These are phyloP conservation scores for Lolium rigidum DNA, from an alignment of 176 grass and related monocot species.

Conservation along the genomic window DNA sequence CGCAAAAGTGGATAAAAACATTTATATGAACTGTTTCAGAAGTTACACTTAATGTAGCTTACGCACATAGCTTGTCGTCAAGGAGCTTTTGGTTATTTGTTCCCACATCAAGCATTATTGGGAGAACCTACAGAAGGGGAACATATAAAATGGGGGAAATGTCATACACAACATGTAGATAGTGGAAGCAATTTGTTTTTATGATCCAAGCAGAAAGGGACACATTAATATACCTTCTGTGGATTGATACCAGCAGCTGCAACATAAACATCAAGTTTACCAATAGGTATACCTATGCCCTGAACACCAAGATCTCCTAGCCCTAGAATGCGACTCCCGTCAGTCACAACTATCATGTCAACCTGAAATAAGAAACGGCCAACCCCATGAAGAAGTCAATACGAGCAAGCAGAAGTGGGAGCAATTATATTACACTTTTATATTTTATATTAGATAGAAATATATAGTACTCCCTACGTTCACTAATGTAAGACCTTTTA, in stretches of 20 bases:
- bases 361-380: constrained; percentile 56
- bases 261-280: constrained; percentile 98
- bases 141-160: constrained; percentile 8
- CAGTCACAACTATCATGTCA: constrained; percentile 96
- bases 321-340: constrained; percentile 95
- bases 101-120: constrained; percentile 95
- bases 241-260: constrained; percentile 98
- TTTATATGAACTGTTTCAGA: constrained; percentile 8
- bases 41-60: constrained; percentile 48
- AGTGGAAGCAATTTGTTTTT: neutral
- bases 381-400: constrained; percentile 27
- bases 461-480: too few species aligned
- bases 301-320: constrained; percentile 99
- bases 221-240: constrained; percentile 63
- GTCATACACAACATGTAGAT: neutral
- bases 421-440: neutral
- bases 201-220: neutral
- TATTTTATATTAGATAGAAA: too few species aligned
- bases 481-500: too few species aligned
- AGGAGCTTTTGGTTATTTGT: constrained; percentile 96
- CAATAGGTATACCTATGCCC: constrained; percentile 98
- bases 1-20: neutral
- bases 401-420: constrained; percentile 3
- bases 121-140: constrained; percentile 67
- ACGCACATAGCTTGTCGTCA: constrained; percentile 96